Conservation (phyloP, 345 rosid genomes). For the Reutealis trisperma region DNA sequence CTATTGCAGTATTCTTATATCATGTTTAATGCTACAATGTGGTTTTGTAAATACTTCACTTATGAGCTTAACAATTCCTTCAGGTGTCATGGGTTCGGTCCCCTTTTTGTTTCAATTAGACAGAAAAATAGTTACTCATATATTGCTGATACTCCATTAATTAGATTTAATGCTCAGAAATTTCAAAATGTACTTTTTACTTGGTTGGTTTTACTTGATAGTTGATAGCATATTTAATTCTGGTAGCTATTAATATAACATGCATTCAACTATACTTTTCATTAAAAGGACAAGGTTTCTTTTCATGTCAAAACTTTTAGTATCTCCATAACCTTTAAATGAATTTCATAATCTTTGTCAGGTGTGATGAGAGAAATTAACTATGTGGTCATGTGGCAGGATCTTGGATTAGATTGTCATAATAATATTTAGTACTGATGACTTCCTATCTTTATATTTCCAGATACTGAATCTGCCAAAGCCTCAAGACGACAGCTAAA, state of each 20-base stretch:
- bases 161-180: background rate
- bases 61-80: background rate
- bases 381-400: background rate
- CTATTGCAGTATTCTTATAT: background rate
- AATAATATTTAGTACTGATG: background rate
- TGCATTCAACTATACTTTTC: background rate
- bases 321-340: background rate
- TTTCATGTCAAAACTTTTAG: background rate
- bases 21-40: background rate
- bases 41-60: background rate
- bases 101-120: background rate
- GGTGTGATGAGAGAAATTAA: constrained; percentile 1
- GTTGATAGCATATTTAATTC: constrained; percentile 11
- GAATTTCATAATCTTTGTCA: background rate
- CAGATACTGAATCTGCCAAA: constrained; percentile 89
- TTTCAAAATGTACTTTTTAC: background rate
- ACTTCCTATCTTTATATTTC: constrained; percentile 19
- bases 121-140: background rate
- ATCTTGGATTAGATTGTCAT: background rate
- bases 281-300: background rate
- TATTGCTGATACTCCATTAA: no score
- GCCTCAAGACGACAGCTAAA: constrained; percentile 93
- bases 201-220: constrained; percentile 10
- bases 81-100: background rate
- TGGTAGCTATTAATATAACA: background rate